phyloP scores from a whole-genome alignment of 805 yeast species.

The Yarrowia osloensis region DNA sequence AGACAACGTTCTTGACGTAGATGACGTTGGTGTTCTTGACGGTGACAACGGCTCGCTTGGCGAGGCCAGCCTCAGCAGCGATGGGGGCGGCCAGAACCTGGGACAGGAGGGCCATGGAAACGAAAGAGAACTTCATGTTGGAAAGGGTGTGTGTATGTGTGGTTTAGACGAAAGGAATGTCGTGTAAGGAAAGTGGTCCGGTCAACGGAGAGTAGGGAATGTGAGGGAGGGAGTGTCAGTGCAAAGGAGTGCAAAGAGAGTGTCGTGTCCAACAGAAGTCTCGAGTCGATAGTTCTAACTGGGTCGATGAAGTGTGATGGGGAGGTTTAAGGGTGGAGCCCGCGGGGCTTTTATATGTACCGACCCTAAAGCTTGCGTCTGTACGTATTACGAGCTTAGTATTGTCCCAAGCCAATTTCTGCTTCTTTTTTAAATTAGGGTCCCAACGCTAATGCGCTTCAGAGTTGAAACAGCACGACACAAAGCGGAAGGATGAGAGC shows the following conservation, averaged over 20 bases:
- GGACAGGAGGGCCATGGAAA: constrained; percentile 23
- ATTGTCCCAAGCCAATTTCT: neutral
- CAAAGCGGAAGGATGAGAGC: constrained; percentile 15
- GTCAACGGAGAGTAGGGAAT: constrained; percentile 10
- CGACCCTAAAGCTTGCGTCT: neutral
- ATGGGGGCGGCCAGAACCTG: constrained; percentile 29
- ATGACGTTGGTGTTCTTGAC: constrained; percentile 33
- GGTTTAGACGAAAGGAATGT: neutral
- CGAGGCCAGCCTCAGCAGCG: constrained; percentile 30
- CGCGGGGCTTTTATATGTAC: neutral
- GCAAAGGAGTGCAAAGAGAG: constrained; percentile 24
- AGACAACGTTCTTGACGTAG: constrained; percentile 37
- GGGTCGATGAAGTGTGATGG: constrained; percentile 17
- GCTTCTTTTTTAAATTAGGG: neutral
- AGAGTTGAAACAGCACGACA: constrained; percentile 8
- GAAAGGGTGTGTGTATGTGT: neutral
- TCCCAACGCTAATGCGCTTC: neutral
- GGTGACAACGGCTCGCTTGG: constrained; percentile 32
- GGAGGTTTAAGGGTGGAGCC: neutral
- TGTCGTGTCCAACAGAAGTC: constrained; percentile 26
- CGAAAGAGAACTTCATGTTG: constrained; percentile 28
- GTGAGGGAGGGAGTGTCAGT: constrained; percentile 7
- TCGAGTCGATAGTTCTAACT: neutral
- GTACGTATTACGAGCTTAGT: neutral
- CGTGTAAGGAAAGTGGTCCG: constrained; percentile 30